A percentile compares a stretch with the other conserved stretches of the same genome.
phyloP scores from a whole-genome alignment of 225 moss, liverwort and hornwort genomes.

The Pseudisothecium myosuroides region DNA sequence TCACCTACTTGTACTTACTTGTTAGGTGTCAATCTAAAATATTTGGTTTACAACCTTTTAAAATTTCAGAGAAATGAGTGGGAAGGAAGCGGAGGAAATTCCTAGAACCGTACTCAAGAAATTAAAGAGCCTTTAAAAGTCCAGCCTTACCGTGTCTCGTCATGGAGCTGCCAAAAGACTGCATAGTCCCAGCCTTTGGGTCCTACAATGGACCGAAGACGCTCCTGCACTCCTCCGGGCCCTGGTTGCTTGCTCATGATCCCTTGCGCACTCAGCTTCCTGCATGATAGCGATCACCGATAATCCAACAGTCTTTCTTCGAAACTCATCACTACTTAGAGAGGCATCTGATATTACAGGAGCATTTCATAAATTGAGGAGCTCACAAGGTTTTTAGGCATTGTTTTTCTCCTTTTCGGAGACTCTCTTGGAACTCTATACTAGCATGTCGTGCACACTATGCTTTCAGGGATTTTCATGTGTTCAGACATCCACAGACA shows the following conservation, averaged over 20 bases:
- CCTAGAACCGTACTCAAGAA: background rate
- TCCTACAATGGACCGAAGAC: conserved; percentile 47
- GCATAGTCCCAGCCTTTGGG: conserved; percentile 61
- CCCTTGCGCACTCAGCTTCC: background rate
- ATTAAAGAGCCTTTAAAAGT: background rate
- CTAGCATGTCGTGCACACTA: background rate
- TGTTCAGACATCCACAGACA: background rate
- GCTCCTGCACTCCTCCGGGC: conserved; percentile 32
- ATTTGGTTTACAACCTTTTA: background rate
- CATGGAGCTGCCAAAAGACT: conserved; percentile 48
- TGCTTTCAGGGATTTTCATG: background rate
- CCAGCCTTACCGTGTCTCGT: conserved; percentile 27
- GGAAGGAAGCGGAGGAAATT: background rate
- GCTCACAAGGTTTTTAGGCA: background rate
- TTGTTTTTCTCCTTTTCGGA: background rate
- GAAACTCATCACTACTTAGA: background rate
- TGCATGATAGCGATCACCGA: background rate
- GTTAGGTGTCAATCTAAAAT: background rate
- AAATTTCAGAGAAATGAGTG: background rate
- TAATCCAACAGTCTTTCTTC: background rate
- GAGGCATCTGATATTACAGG: background rate
- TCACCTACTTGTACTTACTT: background rate
- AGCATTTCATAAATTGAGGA: background rate
- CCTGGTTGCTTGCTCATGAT: conserved; percentile 30
- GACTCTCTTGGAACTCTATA: background rate